These are phyloP conservation scores for Coemansia furcata DNA, from an alignment of 192 early-diverging fungal species.

Conservation along the genomic window DNA sequence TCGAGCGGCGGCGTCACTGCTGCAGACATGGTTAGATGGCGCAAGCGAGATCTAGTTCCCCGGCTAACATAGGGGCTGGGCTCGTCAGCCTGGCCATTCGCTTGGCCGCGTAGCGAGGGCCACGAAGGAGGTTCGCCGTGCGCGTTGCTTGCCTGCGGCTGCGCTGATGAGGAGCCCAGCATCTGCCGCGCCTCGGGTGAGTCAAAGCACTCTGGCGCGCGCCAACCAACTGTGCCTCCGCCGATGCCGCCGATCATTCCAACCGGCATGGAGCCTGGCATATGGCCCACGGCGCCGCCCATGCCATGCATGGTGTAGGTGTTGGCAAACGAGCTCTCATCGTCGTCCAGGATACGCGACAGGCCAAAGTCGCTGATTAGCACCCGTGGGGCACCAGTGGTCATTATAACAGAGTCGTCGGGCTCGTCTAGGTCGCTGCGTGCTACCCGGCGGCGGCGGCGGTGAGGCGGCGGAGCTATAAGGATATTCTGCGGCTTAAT, in stretches of 20 bases:
- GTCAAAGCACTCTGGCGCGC: slow-evolving; percentile 86
- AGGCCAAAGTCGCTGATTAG: slow-evolving; percentile 98
- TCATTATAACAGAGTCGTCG: slow-evolving; percentile 28
- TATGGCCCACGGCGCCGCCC: slow-evolving; percentile 1
- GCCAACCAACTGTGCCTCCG: slow-evolving; percentile 94
- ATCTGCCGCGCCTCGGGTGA: slow-evolving; percentile 36
- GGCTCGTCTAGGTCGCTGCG: slow-evolving; percentile 1
- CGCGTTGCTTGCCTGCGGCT: neutral
- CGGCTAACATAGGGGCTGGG: slow-evolving; percentile 48
- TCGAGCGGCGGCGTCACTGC: neutral
- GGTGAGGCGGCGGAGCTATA: slow-evolving; percentile 62
- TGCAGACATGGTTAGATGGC: slow-evolving; percentile 21
- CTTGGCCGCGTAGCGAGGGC: slow-evolving; percentile 18
- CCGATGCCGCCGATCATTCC: slow-evolving; percentile 51
- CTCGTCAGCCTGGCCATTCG: slow-evolving; percentile 14
- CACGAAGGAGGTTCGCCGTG: slow-evolving; percentile 21
- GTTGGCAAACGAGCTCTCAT: slow-evolving; percentile 93
- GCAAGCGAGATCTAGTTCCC: slow-evolving; percentile 41
- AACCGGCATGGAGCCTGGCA: slow-evolving; percentile 22
- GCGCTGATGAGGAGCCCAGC: neutral
- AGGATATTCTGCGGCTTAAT: slow-evolving; percentile 98
- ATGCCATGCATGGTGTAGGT: slow-evolving; percentile 67
- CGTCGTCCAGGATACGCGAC: slow-evolving; percentile 89
- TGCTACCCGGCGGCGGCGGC: slow-evolving; percentile 19
- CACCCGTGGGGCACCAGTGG: slow-evolving; percentile 57